Conservation (phyloP, 2,329 filamentous ascomycete genomes). For the Beauveria asiatica region DNA sequence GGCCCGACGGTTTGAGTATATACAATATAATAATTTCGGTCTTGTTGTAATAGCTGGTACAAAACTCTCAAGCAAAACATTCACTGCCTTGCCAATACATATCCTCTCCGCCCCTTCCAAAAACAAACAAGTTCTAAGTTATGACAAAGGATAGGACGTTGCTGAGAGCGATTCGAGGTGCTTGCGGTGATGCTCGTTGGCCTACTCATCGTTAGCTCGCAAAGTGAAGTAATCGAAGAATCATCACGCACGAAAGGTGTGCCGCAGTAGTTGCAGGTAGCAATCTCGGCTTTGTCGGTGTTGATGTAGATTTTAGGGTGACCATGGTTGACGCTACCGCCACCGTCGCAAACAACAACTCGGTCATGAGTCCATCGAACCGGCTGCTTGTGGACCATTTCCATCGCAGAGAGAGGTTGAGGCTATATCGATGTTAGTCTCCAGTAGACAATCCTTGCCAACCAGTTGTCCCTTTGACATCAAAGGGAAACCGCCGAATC, state of each 20-base stretch:
- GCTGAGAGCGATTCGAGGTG: conserved; percentile 74
- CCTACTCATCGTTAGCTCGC: conserved; percentile 42
- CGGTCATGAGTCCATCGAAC: conserved; percentile 83
- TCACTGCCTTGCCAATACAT: not conserved
- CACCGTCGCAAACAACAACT: conserved; percentile 81
- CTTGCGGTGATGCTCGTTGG: conserved; percentile 79
- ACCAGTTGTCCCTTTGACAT: not conserved
- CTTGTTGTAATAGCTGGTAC: conserved; percentile 2
- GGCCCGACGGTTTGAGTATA: not conserved
- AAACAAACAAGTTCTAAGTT: conserved; percentile 15
- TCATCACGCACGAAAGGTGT: conserved; percentile 68
- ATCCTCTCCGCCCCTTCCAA: not conserved
- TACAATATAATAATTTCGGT: conserved; percentile 8
- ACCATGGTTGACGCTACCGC: conserved; percentile 68
- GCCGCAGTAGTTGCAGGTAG: conserved; percentile 85
- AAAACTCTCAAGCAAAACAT: not conserved
- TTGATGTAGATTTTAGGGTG: conserved; percentile 97
- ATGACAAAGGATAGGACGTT: conserved; percentile 72
- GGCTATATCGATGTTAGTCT: conserved; percentile 48
- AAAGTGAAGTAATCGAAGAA: not conserved
- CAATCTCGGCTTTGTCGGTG: conserved; percentile 91
- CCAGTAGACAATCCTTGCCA: not conserved
- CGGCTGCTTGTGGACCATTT: conserved; percentile 91
- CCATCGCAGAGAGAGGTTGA: conserved; percentile 80
- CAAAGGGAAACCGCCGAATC: not conserved